Percentiles rank a stretch among this genome's conserved stretches.
These are phyloP conservation scores for Purshia tridentata DNA, from an alignment of 306 rosid species.

Conservation along the genomic window DNA sequence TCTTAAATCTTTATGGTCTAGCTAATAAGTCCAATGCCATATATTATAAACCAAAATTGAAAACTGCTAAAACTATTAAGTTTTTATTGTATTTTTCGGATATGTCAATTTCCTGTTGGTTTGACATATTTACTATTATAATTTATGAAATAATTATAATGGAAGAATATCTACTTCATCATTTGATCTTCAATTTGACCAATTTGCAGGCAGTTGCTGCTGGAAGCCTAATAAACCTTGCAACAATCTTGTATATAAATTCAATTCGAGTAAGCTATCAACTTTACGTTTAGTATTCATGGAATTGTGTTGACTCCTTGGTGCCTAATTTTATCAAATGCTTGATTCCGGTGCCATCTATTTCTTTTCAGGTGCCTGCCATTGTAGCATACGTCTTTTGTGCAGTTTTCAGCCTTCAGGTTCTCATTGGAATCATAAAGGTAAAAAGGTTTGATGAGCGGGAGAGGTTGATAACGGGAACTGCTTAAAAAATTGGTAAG, in stretches of 20 bases:
- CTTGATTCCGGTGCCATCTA: neutral
- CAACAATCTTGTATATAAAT: slow-evolving; percentile 75
- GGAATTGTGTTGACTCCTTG: neutral
- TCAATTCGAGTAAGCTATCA: slow-evolving; percentile 66
- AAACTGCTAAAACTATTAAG: neutral
- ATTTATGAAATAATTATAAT: slow-evolving; percentile 4
- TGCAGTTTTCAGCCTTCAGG: slow-evolving; percentile 82
- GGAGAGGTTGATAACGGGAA: slow-evolving; percentile 83
- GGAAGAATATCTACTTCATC: slow-evolving; percentile 24
- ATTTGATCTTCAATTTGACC: slow-evolving; percentile 23
- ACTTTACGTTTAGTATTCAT: slow-evolving; percentile 4
- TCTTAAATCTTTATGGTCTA: neutral
- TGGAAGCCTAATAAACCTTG: slow-evolving; percentile 96
- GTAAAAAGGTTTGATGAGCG: slow-evolving; percentile 82
- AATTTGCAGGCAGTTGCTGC: slow-evolving; percentile 82
- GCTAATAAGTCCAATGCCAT: neutral
- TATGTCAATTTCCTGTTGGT: neutral
- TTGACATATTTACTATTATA: neutral
- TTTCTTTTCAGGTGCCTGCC: slow-evolving; percentile 73
- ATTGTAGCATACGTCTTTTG: slow-evolving; percentile 61
- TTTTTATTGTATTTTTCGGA: neutral
- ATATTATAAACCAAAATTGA: neutral
- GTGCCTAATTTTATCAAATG: neutral
- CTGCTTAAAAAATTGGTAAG: slow-evolving; percentile 67
- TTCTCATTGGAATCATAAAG: slow-evolving; percentile 84